Base-by-base conservation (phyloP, 108 stramenopile genomes). In the Cyclotella distinguenda region DNA sequence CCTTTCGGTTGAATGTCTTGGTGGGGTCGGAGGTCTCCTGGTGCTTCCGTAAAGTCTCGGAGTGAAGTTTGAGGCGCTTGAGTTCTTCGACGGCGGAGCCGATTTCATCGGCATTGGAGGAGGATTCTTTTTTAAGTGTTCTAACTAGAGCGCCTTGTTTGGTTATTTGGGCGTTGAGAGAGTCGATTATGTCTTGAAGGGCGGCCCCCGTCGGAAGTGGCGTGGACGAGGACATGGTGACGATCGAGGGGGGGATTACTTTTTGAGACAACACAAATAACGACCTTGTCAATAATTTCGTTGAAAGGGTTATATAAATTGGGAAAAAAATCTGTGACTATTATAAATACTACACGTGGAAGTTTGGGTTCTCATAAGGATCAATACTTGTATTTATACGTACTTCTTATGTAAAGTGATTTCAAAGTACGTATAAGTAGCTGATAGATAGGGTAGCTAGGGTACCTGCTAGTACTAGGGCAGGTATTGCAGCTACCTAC, bases 91-190 rank as follows among this genome's bases (percentile, higher is more conserved):
- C 90, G 42, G 91, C 93, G 25, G 82, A 81, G 21, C 76, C 89
- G 64, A 91, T 87, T 38, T 78, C 85, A 40, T 91, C 87, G 12
- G 80, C 89, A 31, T 81, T 72, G 57, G 86, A 82, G 18, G 88
- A 86, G 8, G 76, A 78, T 47, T 88, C 88, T 70, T 95, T 95
- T 78, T 95, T 95, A 27, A 95, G 66, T 51, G 85, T 82, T 15
- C 90, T 85, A 33, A 95, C 91, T 16, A 43, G 55, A 13, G 90
- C 74, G 49, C 89, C 95, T 68, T 93, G 91, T 26, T 86, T 89
- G 63, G 94, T 95, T 44, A 90, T 84, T 61, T 87, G 60, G 36
- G 94, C 94, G 58, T 86, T 86, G 33, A 95, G 68, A 39, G 88
- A 90, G 57, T 95, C 93, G 16, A 90, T 77, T 69, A 87, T 79